Base-by-base conservation (phyloP, 805 yeast genomes). In the Cyberlindnera mississippiensis region DNA sequence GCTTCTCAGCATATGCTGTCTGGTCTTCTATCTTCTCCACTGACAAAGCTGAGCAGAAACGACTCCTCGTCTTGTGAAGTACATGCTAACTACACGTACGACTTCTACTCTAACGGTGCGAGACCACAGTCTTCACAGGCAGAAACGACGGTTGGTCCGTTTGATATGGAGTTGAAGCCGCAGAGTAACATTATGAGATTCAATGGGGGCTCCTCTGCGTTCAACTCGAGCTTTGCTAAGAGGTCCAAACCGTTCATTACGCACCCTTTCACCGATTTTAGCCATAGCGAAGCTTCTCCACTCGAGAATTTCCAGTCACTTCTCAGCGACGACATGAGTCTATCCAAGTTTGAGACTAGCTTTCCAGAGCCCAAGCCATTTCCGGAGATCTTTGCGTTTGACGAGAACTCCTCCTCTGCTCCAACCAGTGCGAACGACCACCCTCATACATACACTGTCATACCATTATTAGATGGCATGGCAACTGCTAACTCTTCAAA, bases 341-440 rank as follows among this genome's bases (percentile, higher is more conserved):
- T 51, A 1, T 40, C 51, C 13, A 45, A 45, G 12, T 42, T 51
- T 16, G 54, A 49, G 15, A 44, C 48, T 12, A 51, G 43, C 37
- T 49, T 48, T 30, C 52, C 56, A 12, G 55, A 49, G 7, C 46
- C 52, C 7, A 48, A 33, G 16, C 50, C 57, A 12, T 22, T 46
- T 4, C 37, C 35, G 19, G 56, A 51, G 4, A 11, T 48, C 12
- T 50, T 53, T 27, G 51, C 38, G 2, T 24, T 42, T n/a, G 49
- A 42, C 8, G 49, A 41, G 11, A 19, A 34, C n/a, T 42, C 41
- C n/a, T 48, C 49, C 3, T 40, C 45, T 28, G 38, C 33, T 17
- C 46, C 41, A 13, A 38, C 38, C 12, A 37, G 34, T 31, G 41
- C 32, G 14, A 13, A 13, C 6, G 29, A 6, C 12, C 29, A 27